These are phyloP conservation scores for Saccharomycopsis capsularis DNA, from an alignment of 805 yeast genomes.

Conservation along the genomic window DNA sequence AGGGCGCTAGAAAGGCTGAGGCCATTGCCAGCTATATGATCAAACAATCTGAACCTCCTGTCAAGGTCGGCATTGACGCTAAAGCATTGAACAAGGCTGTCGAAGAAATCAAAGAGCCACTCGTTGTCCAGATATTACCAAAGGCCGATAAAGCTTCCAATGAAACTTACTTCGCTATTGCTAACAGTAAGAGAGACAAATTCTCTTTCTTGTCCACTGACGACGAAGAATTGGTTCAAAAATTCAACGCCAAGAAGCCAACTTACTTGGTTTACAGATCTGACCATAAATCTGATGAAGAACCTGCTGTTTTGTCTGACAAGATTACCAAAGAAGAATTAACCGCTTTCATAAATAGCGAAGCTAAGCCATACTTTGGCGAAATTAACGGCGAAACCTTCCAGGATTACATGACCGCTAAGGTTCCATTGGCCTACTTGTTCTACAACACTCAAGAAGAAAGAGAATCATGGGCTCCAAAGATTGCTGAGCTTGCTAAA, in stretches of 20 bases:
- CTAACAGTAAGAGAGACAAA: constrained; percentile 39
- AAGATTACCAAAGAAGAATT: constrained; percentile 34
- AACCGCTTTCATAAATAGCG: constrained; percentile 45
- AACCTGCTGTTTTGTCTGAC: constrained; percentile 23
- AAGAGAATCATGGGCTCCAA: constrained; percentile 46
- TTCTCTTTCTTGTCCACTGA: constrained; percentile 28
- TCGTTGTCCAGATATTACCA: constrained; percentile 48
- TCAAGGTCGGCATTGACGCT: constrained; percentile 41
- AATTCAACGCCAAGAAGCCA: constrained; percentile 35
- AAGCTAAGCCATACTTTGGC: constrained; percentile 77
- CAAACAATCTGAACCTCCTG: constrained; percentile 77
- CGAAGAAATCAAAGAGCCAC: constrained; percentile 37
- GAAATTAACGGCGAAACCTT: constrained; percentile 80
- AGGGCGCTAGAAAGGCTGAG: constrained; percentile 77
- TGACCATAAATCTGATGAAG: constrained; percentile 28
- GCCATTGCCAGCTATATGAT: constrained; percentile 74
- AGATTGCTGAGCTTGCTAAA: constrained; percentile 60
- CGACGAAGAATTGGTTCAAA: constrained; percentile 35
- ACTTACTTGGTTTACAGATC: constrained; percentile 41
- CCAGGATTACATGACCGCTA: constrained; percentile 61
- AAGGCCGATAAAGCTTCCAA: constrained; percentile 26
- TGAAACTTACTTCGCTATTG: constrained; percentile 30
- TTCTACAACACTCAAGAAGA: constrained; percentile 70
- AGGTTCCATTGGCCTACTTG: constrained; percentile 78
- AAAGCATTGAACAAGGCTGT: constrained; percentile 43